phyloP scores from a whole-genome alignment of 768 basidiomycete genomes.

The Leccinum incarnatum region DNA sequence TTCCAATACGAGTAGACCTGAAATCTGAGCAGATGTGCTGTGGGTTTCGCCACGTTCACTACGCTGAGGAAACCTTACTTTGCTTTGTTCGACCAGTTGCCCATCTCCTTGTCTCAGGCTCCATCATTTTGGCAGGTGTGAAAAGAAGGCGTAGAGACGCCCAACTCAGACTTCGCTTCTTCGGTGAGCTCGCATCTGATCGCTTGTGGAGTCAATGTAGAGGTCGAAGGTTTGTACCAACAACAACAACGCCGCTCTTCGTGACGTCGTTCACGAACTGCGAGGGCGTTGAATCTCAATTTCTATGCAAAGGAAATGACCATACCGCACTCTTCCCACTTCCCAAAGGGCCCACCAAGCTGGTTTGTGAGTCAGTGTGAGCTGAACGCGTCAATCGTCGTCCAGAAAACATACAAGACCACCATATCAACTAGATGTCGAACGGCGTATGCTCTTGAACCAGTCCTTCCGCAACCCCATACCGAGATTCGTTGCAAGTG shows the following conservation, averaged over 20 bases:
- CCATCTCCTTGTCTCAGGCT: neutral
- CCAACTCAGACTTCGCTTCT: neutral
- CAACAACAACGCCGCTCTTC: neutral
- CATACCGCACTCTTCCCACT: slow-evolving; percentile 22
- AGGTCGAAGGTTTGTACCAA: neutral
- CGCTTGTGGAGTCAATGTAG: slow-evolving; percentile 4
- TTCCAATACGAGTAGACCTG: slow-evolving; percentile 6
- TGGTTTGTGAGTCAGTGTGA: slow-evolving; percentile 6
- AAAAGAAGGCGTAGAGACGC: slow-evolving; percentile 15
- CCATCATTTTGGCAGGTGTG: neutral
- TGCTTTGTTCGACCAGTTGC: slow-evolving; percentile 5
- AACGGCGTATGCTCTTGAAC: neutral
- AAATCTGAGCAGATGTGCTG: neutral
- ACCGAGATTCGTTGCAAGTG: neutral
- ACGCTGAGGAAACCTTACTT: neutral
- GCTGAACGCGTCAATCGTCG: neutral
- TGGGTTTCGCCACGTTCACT: neutral
- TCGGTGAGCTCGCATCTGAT: slow-evolving; percentile 9
- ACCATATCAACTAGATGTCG: neutral
- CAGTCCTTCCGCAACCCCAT: neutral
- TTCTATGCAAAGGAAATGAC: neutral
- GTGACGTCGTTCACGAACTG: slow-evolving; percentile 14
- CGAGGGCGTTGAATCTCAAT: neutral
- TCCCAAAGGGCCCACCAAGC: slow-evolving; percentile 19
- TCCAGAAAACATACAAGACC: slow-evolving; percentile 1